Conservation (phyloP, 345 rosid species). For the Eucalyptus shirleyi region DNA sequence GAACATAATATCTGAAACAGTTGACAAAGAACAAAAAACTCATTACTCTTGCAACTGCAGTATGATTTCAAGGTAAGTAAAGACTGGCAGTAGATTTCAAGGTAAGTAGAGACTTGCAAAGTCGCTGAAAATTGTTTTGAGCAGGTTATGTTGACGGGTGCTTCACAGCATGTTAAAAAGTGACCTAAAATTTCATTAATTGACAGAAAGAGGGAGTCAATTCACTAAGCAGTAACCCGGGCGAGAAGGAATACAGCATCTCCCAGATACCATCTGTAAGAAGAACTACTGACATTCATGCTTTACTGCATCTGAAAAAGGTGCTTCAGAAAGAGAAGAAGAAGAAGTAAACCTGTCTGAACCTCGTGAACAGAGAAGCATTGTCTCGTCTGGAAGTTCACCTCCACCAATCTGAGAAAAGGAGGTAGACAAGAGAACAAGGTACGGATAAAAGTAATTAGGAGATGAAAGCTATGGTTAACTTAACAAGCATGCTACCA, state of each 20-base stretch:
- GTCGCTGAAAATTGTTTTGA: neutral
- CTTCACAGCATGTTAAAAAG: neutral
- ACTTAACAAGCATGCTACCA: neutral
- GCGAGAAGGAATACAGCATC: neutral
- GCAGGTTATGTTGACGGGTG: neutral
- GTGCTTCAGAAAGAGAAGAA: neutral
- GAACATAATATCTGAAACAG: neutral
- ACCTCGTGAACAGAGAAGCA: conserved; percentile 74
- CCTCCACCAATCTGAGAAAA: conserved; percentile 83
- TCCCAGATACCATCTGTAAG: neutral
- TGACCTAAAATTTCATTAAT: neutral
- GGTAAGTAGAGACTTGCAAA: neutral
- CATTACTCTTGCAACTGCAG: neutral
- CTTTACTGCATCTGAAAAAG: neutral
- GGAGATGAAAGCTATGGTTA: neutral
- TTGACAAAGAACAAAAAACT: neutral
- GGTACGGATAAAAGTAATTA: neutral
- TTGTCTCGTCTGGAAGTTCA: conserved; percentile 82
- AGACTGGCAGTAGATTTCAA: too few species aligned
- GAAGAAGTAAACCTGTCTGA: conserved; percentile 69
- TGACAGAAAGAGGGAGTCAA: neutral
- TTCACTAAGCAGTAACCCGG: neutral
- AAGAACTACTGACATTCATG: neutral
- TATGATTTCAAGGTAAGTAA: neutral
- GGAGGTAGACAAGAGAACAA: conserved; percentile 2